phyloP scores from a whole-genome alignment of 495 filamentous ascomycete species.

The Alectoria sarmentosa region DNA sequence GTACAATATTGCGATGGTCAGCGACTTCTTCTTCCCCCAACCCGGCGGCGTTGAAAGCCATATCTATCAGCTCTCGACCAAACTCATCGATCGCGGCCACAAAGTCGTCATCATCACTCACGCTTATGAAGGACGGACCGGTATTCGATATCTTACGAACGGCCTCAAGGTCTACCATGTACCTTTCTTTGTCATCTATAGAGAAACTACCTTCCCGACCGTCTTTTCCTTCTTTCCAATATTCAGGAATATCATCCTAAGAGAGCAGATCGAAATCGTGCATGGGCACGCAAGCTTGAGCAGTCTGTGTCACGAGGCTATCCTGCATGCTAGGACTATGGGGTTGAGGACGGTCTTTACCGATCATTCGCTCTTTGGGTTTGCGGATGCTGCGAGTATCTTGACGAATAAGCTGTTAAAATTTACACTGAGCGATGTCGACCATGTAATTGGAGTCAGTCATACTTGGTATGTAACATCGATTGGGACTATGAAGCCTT shows the following conservation, averaged over 20 bases:
- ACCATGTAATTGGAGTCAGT: conserved; percentile 96
- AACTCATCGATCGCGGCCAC: conserved; percentile 93
- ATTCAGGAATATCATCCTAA: conserved; percentile 89
- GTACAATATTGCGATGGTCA: conserved; percentile 88
- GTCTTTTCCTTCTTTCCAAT: conserved; percentile 98
- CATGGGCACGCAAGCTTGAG: conserved; percentile 92
- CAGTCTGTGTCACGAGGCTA: conserved; percentile 88
- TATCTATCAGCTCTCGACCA: conserved; percentile 94
- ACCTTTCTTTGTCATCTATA: conserved; percentile 91
- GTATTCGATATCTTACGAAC: conserved; percentile 95
- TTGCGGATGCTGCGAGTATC: conserved; percentile 93
- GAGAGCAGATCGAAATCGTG: conserved; percentile 92
- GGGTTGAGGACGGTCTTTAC: conserved; percentile 92
- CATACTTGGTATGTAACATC: conserved; percentile 73
- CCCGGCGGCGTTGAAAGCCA: conserved; percentile 94
- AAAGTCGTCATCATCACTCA: conserved; percentile 98
- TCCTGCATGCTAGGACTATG: conserved; percentile 94
- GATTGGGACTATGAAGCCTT: not conserved
- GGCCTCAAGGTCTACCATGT: conserved; percentile 98
- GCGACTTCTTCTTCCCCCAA: conserved; percentile 98
- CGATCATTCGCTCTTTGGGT: conserved; percentile 96
- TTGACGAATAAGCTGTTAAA: conserved; percentile 95
- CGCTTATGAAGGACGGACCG: conserved; percentile 84
- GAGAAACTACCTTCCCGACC: conserved; percentile 89
- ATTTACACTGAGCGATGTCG: conserved; percentile 91